Conservation (phyloP, 2,329 filamentous ascomycete genomes). For the Albifimbria verrucaria region DNA sequence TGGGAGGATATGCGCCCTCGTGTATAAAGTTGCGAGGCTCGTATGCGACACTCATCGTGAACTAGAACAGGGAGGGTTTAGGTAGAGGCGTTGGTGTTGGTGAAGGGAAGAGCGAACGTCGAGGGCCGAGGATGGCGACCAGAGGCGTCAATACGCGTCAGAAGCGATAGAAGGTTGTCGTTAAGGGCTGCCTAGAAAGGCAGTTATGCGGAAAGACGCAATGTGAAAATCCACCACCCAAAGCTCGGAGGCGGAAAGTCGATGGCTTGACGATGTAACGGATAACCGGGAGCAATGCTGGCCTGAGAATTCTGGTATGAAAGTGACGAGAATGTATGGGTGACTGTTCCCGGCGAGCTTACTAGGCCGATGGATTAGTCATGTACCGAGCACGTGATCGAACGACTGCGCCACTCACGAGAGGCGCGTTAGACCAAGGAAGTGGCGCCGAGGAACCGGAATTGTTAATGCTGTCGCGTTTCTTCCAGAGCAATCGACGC, state of each 20-base stretch:
- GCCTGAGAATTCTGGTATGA: slow-evolving; percentile 35
- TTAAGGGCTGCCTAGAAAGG: not conserved
- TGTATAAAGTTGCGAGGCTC: slow-evolving; percentile 47
- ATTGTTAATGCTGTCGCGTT: not conserved
- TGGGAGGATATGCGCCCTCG: slow-evolving; percentile 44
- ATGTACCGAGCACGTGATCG: slow-evolving; percentile 26
- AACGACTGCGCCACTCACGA: not conserved
- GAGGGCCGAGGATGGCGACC: not conserved
- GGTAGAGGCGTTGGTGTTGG: slow-evolving; percentile 13
- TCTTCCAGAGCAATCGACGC: not conserved
- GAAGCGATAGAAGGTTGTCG: not conserved
- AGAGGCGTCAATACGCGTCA: not conserved
- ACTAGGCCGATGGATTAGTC: slow-evolving; percentile 24
- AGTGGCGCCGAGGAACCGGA: not conserved
- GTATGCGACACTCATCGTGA: slow-evolving; percentile 48
- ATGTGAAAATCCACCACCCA: not conserved
- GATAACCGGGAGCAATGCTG: slow-evolving; percentile 11
- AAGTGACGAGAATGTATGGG: slow-evolving; percentile 8
- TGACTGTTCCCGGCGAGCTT: slow-evolving; percentile 13
- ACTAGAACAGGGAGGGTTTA: slow-evolving; percentile 6
- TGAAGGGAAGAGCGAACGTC: slow-evolving; percentile 3
- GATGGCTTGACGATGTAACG: not conserved
- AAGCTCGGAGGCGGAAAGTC: slow-evolving; percentile 6
- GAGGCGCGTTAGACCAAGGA: not conserved
- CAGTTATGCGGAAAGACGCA: not conserved